Percentiles rank a stretch among this genome's conserved stretches.
Conservation (phyloP, 202 grass and related monocot species). For the Carex arenaria region DNA sequence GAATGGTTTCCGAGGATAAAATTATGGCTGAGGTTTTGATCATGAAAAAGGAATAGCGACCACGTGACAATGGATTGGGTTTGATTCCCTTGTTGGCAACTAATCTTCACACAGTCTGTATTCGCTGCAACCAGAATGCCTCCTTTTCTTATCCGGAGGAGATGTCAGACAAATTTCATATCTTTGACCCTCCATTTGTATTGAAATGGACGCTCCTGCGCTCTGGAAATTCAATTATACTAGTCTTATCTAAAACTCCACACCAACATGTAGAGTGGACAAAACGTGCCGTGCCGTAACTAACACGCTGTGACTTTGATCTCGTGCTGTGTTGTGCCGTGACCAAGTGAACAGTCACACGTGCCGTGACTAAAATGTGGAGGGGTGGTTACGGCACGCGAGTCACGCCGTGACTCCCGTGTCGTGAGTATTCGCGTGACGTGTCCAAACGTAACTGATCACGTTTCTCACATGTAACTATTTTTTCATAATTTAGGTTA, state of each 20-base stretch:
- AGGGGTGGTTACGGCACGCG: too few relatives aligned
- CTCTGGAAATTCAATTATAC: not conserved
- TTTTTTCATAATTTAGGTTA: too few relatives aligned
- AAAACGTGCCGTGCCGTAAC: too few relatives aligned
- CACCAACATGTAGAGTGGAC: too few relatives aligned
- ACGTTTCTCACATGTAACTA: too few relatives aligned
- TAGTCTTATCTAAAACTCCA: not conserved
- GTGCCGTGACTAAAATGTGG: too few relatives aligned
- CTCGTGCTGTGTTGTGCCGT: too few relatives aligned
- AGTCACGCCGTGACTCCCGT: too few relatives aligned
- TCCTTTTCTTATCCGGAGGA: not conserved
- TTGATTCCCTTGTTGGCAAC: not conserved
- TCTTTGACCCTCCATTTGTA: not conserved
- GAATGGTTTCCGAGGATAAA: not conserved
- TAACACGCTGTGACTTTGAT: too few relatives aligned
- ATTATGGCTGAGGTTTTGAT: not conserved
- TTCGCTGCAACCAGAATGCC: not conserved
- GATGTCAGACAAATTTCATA: not conserved
- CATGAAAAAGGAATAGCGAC: not conserved
- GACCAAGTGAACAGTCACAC: too few relatives aligned
- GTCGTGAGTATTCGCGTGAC: too few relatives aligned
- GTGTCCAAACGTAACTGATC: too few relatives aligned
- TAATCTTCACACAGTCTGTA: not conserved
- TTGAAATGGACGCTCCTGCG: not conserved
- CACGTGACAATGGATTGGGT: constrained; percentile 6